Base-by-base conservation (phyloP, 129 eudicot genomes). In the Arctium lappa region DNA sequence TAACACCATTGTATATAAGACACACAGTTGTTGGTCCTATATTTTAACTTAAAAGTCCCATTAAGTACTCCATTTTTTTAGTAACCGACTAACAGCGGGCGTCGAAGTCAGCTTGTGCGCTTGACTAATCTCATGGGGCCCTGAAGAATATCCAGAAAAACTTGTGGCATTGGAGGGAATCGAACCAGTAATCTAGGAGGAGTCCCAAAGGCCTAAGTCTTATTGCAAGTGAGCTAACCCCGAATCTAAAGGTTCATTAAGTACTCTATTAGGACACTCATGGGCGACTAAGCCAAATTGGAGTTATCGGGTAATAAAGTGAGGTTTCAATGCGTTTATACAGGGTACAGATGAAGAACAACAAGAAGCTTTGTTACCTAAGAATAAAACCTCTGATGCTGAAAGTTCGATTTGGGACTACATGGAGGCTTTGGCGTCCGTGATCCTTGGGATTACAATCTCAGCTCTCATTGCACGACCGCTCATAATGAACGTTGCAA, bases 401-500 rank as follows among this genome's bases (percentile, higher is more conserved):
- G 36, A 32, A 6, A 70, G 77, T 50, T 39, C 93, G 0, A 53
- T 88, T 86, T 33, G 70, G 82, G 89, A 80, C 12, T 84, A 80
- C 77, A 7, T 89, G 5, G 86, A 76, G 69, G 89, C 97, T 72
- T 31, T 86, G 66, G 85, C 81, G 65, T 76, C 76, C 11, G 81
- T 92, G 60, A 44, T 80, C n/a, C 0, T 84, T n/a, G 97, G 97
- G 48, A 87, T 87, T n/a, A 38, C 34, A 10, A 48, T 89, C 4
- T 50, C 88, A 18, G 87, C 65, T 44, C 77, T 85, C 1, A 22
- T 92, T 69, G 90, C 90, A 34, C 69, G 32, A 9, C 97, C 97
- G 27, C 83, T 92, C 60, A 87, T 90, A 73, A 75, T 50, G 74
- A 66, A 87, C 36, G 92, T 92, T 30, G 86, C 77, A 10, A 68